Percentiles rank a stretch among this genome's conserved stretches.
Evolutionary conservation across 2,329 filamentous ascomycete species (phyloP).

Genomic region (Talaromyces sp.): DNA sequence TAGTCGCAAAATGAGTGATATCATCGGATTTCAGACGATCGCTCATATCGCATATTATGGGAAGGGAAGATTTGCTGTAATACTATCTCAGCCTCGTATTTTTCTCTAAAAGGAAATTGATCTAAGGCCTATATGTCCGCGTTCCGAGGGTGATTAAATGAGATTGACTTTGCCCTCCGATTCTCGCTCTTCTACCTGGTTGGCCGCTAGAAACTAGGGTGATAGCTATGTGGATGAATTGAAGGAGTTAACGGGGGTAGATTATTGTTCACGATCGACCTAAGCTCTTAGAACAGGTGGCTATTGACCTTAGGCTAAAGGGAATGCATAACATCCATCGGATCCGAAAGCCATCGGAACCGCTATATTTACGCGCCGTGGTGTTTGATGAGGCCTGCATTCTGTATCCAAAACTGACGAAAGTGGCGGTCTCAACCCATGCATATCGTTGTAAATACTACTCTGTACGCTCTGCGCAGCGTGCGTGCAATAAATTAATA

Average conservation of each 20-base stretch:
- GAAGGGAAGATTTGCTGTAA: not conserved
- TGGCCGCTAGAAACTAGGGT: not conserved
- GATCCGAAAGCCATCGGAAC: not conserved
- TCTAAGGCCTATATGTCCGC: not conserved
- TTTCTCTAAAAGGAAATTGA: not conserved
- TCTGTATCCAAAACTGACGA: not conserved
- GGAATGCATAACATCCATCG: not conserved
- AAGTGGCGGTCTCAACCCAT: not conserved
- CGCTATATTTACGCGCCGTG: not conserved
- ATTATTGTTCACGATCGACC: not conserved
- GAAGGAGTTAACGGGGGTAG: not conserved
- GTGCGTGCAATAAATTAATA: not conserved
- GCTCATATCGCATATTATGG: not conserved
- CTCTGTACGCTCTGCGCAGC: not conserved
- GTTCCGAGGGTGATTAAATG: not conserved
- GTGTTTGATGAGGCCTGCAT: not conserved
- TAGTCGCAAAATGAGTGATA: not conserved
- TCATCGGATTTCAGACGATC: not conserved
- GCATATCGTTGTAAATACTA: not conserved
- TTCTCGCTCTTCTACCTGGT: not conserved
- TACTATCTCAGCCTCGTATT: not conserved
- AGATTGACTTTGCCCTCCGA: not conserved
- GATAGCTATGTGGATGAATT: not conserved
- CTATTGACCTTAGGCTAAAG: not conserved
- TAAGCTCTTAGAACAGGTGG: not conserved